Evolutionary conservation across 1,284 basidiomycete species (phyloP), one percentile per base, ranked within the genome.

Genomic region (Ceratobasidium sp.): DNA sequence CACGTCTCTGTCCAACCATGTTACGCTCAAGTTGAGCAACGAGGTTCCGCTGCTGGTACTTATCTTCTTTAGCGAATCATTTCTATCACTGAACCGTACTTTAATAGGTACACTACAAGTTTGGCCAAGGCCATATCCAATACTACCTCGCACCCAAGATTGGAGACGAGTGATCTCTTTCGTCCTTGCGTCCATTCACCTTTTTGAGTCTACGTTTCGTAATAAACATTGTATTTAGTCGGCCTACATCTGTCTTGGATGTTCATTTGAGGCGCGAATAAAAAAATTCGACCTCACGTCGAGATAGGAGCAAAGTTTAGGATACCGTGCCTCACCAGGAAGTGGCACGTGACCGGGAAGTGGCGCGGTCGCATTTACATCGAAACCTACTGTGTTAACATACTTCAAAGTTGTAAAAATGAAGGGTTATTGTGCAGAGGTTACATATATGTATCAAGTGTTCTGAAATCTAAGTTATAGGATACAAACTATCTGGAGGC

Each of bases 121-220:
- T 96, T 82, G 91, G 91, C 68, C 91, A 93, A 82, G 96, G 96
- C 4, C 88, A 89, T 81, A 94, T 96, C 83, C 89, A 91, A 78
- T 96, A 95, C 87, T 96, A 95, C 87, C 89, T 96, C 67, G 95
- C 94, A 65, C 95, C 94, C 23, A 96, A 96, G 86, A 96, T 96
- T 79, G 92, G 93, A 38, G 94, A 95, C 81, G 94, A 95, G 78
- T 94, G 81, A 85, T 15, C 56, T 33, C 9, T 57, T 61, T 40
- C 28, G 33, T 20, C n/a, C 48, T 71, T 1, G 26, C 46, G 7
- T 57, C 48, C 44, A 42, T 61, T 71, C 44, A 50, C 40, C 5
- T n/a, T 71, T 13, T 71, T 71, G 56, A 26, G 56, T 61, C 50
- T 10, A 15, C 38, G 42, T 71, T 71, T 54, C 57, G 9, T 74